phyloP scores from a whole-genome alignment of 169 alveolate species.

The Cryptosporidium meleagridis region DNA sequence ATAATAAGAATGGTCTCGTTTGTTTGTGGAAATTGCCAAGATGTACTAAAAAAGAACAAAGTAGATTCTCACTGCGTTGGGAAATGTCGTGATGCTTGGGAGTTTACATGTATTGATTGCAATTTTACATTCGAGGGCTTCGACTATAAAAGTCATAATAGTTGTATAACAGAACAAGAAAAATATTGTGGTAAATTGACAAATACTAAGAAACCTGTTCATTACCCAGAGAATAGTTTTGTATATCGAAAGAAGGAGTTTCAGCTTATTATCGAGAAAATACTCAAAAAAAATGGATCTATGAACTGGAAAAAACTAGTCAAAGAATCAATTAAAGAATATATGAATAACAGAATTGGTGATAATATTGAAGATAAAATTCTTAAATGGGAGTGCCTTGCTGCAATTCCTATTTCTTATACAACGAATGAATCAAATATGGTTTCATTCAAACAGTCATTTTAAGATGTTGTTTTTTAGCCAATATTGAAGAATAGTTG shows the following conservation, averaged over 20 bases:
- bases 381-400: conserved; percentile 63
- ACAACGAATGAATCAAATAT: conserved; percentile 32
- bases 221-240: no score
- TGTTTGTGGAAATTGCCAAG: conserved; percentile 82
- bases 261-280: not conserved
- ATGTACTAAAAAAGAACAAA: conserved; percentile 81
- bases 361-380: not conserved
- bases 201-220: conserved; percentile 39
- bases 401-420: conserved; percentile 55
- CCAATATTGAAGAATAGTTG: conserved; percentile 64
- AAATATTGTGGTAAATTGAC: conserved; percentile 79
- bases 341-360: not conserved
- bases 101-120: conserved; percentile 85
- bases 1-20: conserved; percentile 80
- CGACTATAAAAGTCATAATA: conserved; percentile 79
- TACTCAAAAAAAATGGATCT: conserved; percentile 1
- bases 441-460: not conserved
- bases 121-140: conserved; percentile 79
- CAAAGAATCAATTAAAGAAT: conserved; percentile 22
- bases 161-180: conserved; percentile 82
- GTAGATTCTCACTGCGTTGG: conserved; percentile 81
- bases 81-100: conserved; percentile 82
- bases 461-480: conserved; percentile 29
- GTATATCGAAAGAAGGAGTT: conserved; percentile 2
- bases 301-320: conserved; percentile 49